Percentiles rank a stretch among this genome's conserved stretches.
Conservation (phyloP, 192 early-diverging fungal genomes). For the Backusella australiensis region DNA sequence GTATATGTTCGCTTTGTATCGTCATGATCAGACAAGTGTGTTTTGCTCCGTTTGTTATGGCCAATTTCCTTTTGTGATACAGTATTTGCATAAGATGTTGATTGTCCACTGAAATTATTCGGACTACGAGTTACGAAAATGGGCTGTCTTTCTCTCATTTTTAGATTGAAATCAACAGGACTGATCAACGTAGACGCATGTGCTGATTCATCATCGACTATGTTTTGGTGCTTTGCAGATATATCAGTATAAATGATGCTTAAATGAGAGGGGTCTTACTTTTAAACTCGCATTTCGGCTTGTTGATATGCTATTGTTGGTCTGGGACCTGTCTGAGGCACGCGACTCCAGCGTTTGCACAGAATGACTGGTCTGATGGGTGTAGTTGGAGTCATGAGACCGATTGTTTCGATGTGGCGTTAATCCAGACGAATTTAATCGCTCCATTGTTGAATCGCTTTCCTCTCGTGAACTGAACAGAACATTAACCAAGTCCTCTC, state of each 20-base stretch:
- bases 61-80: constrained; percentile 4
- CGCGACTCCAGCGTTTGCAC: neutral
- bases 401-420: neutral
- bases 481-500: constrained; percentile 27
- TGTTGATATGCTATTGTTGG: neutral
- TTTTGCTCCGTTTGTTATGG: neutral
- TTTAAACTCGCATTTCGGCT: neutral
- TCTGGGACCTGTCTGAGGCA: constrained; percentile 2
- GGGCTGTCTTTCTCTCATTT: constrained; percentile 8
- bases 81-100: neutral
- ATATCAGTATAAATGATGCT: neutral
- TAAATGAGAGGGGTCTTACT: neutral
- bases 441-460: constrained; percentile 7
- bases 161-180: constrained; percentile 32
- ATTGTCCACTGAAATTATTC: neutral
- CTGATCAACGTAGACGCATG: constrained; percentile 13
- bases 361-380: constrained; percentile 9
- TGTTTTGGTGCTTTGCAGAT: neutral
- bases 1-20: constrained; percentile 8
- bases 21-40: constrained; percentile 8
- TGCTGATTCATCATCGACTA: neutral
- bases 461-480: constrained; percentile 20
- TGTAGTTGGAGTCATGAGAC: neutral
- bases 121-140: neutral
- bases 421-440: neutral